Evolutionary conservation across 768 basidiomycete genomes (phyloP).

Genomic region (Psilocybe subaeruginosa): DNA sequence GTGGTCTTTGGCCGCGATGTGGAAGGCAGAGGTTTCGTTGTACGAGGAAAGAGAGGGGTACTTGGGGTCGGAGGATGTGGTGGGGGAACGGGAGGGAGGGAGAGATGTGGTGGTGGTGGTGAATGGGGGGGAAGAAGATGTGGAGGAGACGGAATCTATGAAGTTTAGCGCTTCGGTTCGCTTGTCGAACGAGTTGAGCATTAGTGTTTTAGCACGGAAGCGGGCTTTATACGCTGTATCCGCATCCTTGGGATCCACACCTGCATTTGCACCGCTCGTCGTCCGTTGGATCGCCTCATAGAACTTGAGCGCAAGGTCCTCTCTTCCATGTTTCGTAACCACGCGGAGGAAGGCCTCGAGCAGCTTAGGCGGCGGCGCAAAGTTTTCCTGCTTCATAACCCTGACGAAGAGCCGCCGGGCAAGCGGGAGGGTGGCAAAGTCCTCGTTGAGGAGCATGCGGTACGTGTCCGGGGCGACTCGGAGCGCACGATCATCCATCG

Average conservation of each 20-base stretch:
- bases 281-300: constrained; percentile 36
- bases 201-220: constrained; percentile 43
- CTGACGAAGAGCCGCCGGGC: constrained; percentile 46
- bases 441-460: constrained; percentile 47
- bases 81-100: no score
- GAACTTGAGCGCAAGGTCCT: constrained; percentile 44
- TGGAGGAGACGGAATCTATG: constrained; percentile 25
- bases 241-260: constrained; percentile 5
- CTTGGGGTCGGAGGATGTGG: no score
- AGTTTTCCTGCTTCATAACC: constrained; percentile 43
- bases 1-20: constrained; percentile 45
- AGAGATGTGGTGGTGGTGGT: neutral
- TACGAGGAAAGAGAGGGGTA: constrained; percentile 24
- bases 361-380: constrained; percentile 35
- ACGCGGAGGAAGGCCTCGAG: constrained; percentile 51
- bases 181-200: constrained; percentile 44
- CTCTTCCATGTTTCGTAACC: constrained; percentile 46
- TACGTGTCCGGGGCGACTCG: constrained; percentile 45
- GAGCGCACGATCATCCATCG: constrained; percentile 51
- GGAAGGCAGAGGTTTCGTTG: constrained; percentile 49
- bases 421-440: constrained; percentile 53
- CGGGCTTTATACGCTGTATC: constrained; percentile 14
- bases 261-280: neutral
- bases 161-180: constrained; percentile 50
- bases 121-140: no score